Percentiles rank a stretch among this genome's conserved stretches.
Evolutionary conservation across 2,329 filamentous ascomycete species (phyloP).

Genomic region (Colletotrichum gigasporum): DNA sequence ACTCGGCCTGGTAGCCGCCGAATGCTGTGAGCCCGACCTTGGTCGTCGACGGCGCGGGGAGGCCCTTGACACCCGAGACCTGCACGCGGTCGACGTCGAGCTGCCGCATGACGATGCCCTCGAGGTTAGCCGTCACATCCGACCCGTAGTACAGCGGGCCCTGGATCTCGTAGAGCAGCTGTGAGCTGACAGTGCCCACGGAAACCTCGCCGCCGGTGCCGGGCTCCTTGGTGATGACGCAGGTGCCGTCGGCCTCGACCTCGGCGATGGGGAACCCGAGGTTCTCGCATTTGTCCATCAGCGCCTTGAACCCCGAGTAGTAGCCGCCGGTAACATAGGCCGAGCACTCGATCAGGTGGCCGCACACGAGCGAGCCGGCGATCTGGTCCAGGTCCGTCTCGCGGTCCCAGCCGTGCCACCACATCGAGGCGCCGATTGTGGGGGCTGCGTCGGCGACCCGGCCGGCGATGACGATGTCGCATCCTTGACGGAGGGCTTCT

Average conservation of each 20-base stretch:
- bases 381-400: conserved; percentile 58
- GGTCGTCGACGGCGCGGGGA: conserved; percentile 43
- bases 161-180: conserved; percentile 50
- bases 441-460: conserved; percentile 59
- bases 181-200: conserved; percentile 39
- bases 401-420: conserved; percentile 62
- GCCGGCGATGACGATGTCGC: conserved; percentile 59
- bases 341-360: conserved; percentile 63
- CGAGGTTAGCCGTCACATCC: conserved; percentile 42
- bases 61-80: conserved; percentile 44
- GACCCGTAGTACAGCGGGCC: conserved; percentile 45
- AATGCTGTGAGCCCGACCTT: conserved; percentile 39
- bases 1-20: conserved; percentile 38
- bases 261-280: conserved; percentile 60
- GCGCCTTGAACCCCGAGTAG: conserved; percentile 58
- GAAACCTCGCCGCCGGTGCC: conserved; percentile 38
- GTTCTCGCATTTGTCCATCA: conserved; percentile 51
- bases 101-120: conserved; percentile 54
- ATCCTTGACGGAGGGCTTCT: conserved; percentile 39
- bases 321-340: conserved; percentile 64
- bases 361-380: conserved; percentile 60
- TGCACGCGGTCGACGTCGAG: conserved; percentile 41
- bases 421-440: conserved; percentile 65
- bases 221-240: conserved; percentile 38
- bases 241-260: conserved; percentile 51